Percentiles rank a stretch among this genome's conserved stretches.
Conservation (phyloP, 2,329 filamentous ascomycete genomes). For the Colletotrichum incanum region DNA sequence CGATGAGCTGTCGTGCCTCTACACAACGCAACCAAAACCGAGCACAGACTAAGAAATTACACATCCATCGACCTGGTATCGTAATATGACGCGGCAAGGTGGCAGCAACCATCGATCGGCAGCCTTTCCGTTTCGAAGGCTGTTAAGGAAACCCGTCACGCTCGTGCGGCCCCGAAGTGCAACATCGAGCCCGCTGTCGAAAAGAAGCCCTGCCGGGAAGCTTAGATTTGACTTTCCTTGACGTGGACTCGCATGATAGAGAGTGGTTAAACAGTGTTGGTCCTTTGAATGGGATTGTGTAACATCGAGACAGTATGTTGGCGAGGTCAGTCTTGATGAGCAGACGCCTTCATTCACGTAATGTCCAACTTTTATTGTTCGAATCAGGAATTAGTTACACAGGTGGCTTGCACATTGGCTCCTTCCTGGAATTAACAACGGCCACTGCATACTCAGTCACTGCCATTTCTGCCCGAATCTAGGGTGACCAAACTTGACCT, state of each 20-base stretch:
- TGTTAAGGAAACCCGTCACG: neutral
- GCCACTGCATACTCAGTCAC: neutral
- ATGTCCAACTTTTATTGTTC: neutral
- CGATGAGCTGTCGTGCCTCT: neutral
- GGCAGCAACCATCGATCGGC: conserved; percentile 9
- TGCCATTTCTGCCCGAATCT: neutral
- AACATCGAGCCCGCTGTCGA: neutral
- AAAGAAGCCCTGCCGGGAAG: neutral
- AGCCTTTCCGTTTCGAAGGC: conserved; percentile 1
- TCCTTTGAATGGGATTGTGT: neutral
- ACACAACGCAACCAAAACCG: neutral
- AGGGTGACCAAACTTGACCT: neutral
- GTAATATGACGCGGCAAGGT: conserved; percentile 15
- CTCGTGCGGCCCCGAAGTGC: conserved; percentile 4
- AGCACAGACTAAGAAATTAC: neutral
- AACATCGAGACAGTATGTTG: neutral
- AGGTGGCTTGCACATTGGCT: neutral
- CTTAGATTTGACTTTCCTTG: neutral
- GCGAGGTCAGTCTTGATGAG: too few relatives aligned
- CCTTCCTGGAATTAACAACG: neutral
- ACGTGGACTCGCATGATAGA: neutral
- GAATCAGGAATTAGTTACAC: neutral
- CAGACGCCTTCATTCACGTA: neutral
- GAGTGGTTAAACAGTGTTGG: neutral
- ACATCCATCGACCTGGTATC: neutral